phyloP scores from a whole-genome alignment of 139 green algal genomes.

The Ettlia oleoabundans region DNA sequence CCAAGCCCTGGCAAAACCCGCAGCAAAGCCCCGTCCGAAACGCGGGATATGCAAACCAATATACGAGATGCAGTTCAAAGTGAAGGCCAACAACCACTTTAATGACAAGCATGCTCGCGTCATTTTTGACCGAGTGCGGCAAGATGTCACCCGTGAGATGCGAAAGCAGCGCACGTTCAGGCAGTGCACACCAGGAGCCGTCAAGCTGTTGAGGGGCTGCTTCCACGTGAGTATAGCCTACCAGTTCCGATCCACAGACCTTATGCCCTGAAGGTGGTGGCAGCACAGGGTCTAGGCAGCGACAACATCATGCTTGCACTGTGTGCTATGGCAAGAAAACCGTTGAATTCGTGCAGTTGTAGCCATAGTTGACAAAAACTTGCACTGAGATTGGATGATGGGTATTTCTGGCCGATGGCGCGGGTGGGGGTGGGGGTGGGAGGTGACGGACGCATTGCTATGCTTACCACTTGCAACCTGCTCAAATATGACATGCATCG shows the following conservation, averaged over 20 bases:
- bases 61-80: constrained; percentile 3
- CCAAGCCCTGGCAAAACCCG: too few relatives aligned
- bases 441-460: too few relatives aligned
- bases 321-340: too few relatives aligned
- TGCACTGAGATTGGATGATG: too few relatives aligned
- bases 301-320: too few relatives aligned
- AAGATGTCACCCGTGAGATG: neutral
- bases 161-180: neutral
- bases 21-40: neutral
- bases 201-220: neutral
- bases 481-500: neutral
- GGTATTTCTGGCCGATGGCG: too few relatives aligned
- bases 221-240: neutral
- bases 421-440: too few relatives aligned
- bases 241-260: neutral
- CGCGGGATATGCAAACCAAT: neutral
- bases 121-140: neutral
- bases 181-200: neutral
- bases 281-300: too few relatives aligned
- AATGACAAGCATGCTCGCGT: neutral
- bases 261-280: neutral
- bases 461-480: too few relatives aligned
- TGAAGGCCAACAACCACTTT: neutral
- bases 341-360: too few relatives aligned
- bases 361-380: too few relatives aligned